Evolutionary conservation across 495 filamentous ascomycete genomes (phyloP).

Genomic region (Penicillium pancosmium): DNA sequence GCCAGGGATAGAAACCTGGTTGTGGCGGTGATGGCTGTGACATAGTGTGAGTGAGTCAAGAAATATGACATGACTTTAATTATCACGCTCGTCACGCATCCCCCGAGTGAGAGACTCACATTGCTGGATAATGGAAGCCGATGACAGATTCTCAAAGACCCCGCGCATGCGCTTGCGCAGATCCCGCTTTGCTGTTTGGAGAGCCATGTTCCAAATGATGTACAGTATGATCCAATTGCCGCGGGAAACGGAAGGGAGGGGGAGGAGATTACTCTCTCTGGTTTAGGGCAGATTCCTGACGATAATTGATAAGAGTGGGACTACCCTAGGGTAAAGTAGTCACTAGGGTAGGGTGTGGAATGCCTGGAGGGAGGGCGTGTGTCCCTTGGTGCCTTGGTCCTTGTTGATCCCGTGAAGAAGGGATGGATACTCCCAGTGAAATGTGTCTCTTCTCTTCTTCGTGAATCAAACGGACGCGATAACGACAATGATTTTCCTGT

Average conservation of each 20-base stretch:
- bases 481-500: conserved; percentile 29
- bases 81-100: too few relatives aligned
- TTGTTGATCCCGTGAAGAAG: conserved; percentile 26
- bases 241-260: conserved; percentile 17
- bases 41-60: neutral
- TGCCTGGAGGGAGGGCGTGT: neutral
- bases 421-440: conserved; percentile 18
- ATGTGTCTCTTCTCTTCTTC: conserved; percentile 12
- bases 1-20: conserved; percentile 60
- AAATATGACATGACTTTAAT: neutral
- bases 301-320: conserved; percentile 30
- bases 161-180: conserved; percentile 70
- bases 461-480: neutral
- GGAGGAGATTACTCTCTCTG: neutral
- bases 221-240: conserved; percentile 1
- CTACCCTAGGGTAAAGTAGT: neutral
- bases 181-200: conserved; percentile 71
- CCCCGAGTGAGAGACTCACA: conserved; percentile 50
- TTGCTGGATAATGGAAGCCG: conserved; percentile 62
- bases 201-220: conserved; percentile 38
- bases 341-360: neutral
- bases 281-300: conserved; percentile 14
- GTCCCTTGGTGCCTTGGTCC: neutral
- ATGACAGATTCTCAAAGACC: conserved; percentile 57
- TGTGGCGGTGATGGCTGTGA: conserved; percentile 59